Evolutionary conservation across 2,329 filamentous ascomycete species (phyloP).

Genomic region (Diaporthe citrichinensis): DNA sequence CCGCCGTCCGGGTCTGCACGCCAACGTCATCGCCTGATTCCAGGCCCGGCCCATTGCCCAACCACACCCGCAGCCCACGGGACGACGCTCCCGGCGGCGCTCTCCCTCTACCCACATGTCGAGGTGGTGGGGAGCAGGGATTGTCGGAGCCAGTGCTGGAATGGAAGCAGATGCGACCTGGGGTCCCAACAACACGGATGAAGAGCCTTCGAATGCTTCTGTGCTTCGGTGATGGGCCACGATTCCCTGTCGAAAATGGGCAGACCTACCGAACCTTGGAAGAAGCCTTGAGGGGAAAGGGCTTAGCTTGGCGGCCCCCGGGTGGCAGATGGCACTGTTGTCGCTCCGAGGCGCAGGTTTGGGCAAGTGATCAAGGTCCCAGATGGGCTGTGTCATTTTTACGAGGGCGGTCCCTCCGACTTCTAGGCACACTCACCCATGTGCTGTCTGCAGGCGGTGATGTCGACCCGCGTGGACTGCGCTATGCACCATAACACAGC

Average conservation of each 20-base stretch:
- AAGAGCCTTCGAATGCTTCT: constrained; percentile 4
- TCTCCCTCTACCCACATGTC: constrained; percentile 6
- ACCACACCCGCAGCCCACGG: constrained; percentile 28
- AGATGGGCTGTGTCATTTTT: constrained; percentile 40
- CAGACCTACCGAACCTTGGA: constrained; percentile 27
- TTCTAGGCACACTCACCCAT: constrained; percentile 10
- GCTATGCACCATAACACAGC: constrained; percentile 18
- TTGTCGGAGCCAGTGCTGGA: constrained; percentile 16
- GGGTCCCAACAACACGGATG: constrained; percentile 4
- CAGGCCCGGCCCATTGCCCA: constrained; percentile 29
- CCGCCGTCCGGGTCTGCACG: constrained; percentile 36
- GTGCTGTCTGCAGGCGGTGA: constrained; percentile 20
- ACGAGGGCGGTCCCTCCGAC: constrained; percentile 5
- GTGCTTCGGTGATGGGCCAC: constrained; percentile 24
- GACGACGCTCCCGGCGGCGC: constrained; percentile 10
- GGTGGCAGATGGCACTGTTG: constrained; percentile 30
- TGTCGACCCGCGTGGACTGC: constrained; percentile 32
- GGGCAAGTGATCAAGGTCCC: constrained; percentile 38
- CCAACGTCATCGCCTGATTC: constrained; percentile 40
- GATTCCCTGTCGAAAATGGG: constrained; percentile 35
- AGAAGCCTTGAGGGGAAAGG: not conserved
- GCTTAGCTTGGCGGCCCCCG: constrained; percentile 18
- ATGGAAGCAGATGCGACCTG: constrained; percentile 13
- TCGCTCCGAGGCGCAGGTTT: constrained; percentile 33
- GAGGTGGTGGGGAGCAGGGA: constrained; percentile 14